These are phyloP conservation scores for Aspergillus pseudonomiae DNA, from an alignment of 2,329 filamentous ascomycete species.

Conservation along the genomic window DNA sequence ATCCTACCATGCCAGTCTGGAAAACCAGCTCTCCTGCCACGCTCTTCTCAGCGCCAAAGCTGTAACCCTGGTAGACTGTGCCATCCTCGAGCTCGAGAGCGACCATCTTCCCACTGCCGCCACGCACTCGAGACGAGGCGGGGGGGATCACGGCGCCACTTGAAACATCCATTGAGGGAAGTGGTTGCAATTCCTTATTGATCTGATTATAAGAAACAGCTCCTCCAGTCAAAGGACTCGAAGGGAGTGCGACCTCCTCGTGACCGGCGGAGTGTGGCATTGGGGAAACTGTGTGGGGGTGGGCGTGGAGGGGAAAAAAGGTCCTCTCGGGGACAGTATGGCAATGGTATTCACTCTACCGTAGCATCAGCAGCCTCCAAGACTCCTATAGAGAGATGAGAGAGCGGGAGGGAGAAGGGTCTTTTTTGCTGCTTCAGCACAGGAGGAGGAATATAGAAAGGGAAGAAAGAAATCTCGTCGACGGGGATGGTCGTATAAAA, in stretches of 20 bases:
- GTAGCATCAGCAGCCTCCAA: constrained; percentile 42
- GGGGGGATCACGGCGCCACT: constrained; percentile 53
- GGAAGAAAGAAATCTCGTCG: constrained; percentile 23
- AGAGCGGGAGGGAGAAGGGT: constrained; percentile 13
- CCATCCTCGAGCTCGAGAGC: constrained; percentile 93
- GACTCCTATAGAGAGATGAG: constrained; percentile 22
- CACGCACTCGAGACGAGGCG: constrained; percentile 63
- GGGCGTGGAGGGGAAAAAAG: constrained; percentile 28
- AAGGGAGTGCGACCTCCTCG: constrained; percentile 37
- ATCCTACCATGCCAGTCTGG: constrained; percentile 99
- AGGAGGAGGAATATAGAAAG: constrained; percentile 28
- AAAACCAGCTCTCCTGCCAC: constrained; percentile 97
- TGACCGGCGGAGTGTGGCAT: constrained; percentile 36
- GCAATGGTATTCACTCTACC: constrained; percentile 37
- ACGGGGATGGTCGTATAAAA: constrained; percentile 17
- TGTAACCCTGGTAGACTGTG: constrained; percentile 87
- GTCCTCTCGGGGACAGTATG: constrained; percentile 45
- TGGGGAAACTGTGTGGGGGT: constrained; percentile 25
- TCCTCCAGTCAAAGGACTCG: constrained; percentile 45
- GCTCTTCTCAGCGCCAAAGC: constrained; percentile 94
- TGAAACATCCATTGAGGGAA: constrained; percentile 33
- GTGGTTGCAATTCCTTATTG: constrained; percentile 34
- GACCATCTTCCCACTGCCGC: constrained; percentile 63
- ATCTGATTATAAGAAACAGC: constrained; percentile 41
- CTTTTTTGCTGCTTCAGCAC: constrained; percentile 33